Evolutionary conservation across 768 basidiomycete species (phyloP).

Genomic region (Dioszegia hungarica): DNA sequence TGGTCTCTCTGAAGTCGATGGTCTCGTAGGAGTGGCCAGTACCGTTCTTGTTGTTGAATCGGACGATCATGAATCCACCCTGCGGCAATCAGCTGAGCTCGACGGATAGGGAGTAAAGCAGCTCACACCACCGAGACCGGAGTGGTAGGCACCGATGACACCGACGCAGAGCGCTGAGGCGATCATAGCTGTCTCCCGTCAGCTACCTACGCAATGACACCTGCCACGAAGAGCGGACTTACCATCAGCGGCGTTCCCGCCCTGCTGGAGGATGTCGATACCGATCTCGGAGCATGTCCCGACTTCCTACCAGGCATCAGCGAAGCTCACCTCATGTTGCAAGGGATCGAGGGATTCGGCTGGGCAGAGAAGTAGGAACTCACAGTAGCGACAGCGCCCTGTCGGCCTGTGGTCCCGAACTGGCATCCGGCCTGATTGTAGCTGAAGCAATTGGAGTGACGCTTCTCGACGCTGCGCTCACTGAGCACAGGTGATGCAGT

Average conservation of each 20-base stretch:
- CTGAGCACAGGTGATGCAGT: constrained; percentile 4
- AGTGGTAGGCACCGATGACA: constrained; percentile 34
- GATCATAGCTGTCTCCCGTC: constrained; percentile 19
- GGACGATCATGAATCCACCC: constrained; percentile 39
- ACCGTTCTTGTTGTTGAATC: constrained; percentile 22
- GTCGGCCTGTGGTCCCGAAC: constrained; percentile 12
- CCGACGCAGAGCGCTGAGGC: constrained; percentile 38
- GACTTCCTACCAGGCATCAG: constrained; percentile 23
- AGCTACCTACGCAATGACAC: not conserved
- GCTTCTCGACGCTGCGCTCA: constrained; percentile 11
- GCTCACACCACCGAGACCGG: constrained; percentile 36
- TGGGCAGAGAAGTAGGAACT: too few species aligned
- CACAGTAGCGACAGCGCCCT: constrained; percentile 22
- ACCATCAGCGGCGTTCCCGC: constrained; percentile 41
- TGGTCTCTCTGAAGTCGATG: constrained; percentile 37
- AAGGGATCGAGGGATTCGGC: too few species aligned
- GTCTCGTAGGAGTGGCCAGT: constrained; percentile 23
- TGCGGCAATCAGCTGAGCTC: not conserved
- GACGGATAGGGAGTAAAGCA: not conserved
- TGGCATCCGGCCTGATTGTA: constrained; percentile 19
- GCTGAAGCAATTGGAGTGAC: constrained; percentile 15
- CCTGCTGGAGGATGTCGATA: constrained; percentile 28
- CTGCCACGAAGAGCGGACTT: not conserved
- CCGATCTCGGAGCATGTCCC: constrained; percentile 36
- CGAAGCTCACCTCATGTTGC: too few species aligned